Base-by-base conservation (phyloP, 192 early-diverging fungal genomes). In the Gamsiella multidivaricata region DNA sequence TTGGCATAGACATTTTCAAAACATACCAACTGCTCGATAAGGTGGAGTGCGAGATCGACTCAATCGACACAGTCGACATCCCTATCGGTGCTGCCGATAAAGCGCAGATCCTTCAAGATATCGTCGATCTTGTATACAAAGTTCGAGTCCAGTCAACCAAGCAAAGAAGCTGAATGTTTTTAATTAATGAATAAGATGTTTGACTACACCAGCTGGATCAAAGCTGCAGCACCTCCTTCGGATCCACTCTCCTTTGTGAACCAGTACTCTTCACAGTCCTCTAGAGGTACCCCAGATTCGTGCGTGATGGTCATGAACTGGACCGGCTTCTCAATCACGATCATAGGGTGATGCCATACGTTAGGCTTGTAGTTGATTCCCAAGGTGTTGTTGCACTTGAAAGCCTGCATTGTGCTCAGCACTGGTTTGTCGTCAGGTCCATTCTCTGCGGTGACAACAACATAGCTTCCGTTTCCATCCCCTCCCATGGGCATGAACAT, bases 291-390 rank as follows among this genome's bases (percentile, higher is more conserved):
- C 50, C 88, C 89, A 68, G 83, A 87, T 80, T 96, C 95, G 76
- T 93, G 88, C 3, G 94, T 93, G 31, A 78, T 78, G 18, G 74
- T 78, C 74, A 78, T 78, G 61, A 78, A 78, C 65, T 78, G 74
- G 5, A 78, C 74, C 3, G 74, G 74, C 66, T 69, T 78, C 49
- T 78, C 74, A 28, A 78, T 45, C 2, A 78, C 88, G 54, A 96
- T 88, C 93, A 96, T 95, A n/a, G 95, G 95, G 69, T 95, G 94
- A 72, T 96, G 95, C 95, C 95, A 96, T 39, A 90, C 86, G 67
- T 91, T 92, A 20, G 88, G 86, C 57, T 84, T 81, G 73, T 96
- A 96, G 80, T 89, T 95, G 70, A 96, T 88, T 1, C 92, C 95
- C 81, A 95, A 87, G 0, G 83, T 88, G 25, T 83, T 84, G 61